Evolutionary conservation across 148 eudicot genomes (phyloP).

Genomic region (Silene uniflora): DNA sequence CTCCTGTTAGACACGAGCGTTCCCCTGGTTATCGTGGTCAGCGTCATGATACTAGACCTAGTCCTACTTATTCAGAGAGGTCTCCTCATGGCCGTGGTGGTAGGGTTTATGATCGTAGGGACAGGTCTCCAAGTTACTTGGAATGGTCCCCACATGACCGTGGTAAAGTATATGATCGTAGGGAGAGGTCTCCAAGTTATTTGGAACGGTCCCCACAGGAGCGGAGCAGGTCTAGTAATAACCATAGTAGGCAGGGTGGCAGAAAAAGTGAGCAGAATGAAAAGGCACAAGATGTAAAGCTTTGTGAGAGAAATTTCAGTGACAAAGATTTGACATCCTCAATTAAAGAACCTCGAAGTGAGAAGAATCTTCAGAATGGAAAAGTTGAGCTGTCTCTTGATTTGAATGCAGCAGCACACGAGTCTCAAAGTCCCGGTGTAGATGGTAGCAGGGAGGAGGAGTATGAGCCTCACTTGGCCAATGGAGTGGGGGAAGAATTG

Average conservation of each 20-base stretch:
- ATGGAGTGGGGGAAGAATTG: constrained; percentile 51
- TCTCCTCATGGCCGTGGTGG: constrained; percentile 31
- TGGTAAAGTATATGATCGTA: constrained; percentile 24
- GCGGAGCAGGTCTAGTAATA: constrained; percentile 36
- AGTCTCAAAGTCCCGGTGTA: constrained; percentile 28
- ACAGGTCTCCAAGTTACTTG: constrained; percentile 39
- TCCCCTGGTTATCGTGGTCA: constrained; percentile 41
- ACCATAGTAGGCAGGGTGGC: constrained; percentile 31
- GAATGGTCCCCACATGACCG: constrained; percentile 40
- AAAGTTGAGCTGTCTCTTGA: constrained; percentile 29
- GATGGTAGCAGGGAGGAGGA: constrained; percentile 11
- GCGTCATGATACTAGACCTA: constrained; percentile 32
- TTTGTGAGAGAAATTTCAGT: constrained; percentile 32
- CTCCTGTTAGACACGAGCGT: constrained; percentile 50
- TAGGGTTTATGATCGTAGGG: constrained; percentile 31
- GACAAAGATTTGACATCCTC: constrained; percentile 30
- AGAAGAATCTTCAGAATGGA: constrained; percentile 32
- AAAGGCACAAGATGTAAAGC: constrained; percentile 46
- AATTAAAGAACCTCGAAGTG: constrained; percentile 38
- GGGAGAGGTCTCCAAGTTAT: constrained; percentile 41
- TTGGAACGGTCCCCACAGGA: constrained; percentile 40
- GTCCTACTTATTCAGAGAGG: constrained; percentile 34
- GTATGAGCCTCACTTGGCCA: constrained; percentile 38
- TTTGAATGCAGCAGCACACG: constrained; percentile 30
- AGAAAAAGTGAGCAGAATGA: constrained; percentile 45